phyloP scores from a whole-genome alignment of 2,329 filamentous ascomycete species.

The Stylonectria norvegica region DNA sequence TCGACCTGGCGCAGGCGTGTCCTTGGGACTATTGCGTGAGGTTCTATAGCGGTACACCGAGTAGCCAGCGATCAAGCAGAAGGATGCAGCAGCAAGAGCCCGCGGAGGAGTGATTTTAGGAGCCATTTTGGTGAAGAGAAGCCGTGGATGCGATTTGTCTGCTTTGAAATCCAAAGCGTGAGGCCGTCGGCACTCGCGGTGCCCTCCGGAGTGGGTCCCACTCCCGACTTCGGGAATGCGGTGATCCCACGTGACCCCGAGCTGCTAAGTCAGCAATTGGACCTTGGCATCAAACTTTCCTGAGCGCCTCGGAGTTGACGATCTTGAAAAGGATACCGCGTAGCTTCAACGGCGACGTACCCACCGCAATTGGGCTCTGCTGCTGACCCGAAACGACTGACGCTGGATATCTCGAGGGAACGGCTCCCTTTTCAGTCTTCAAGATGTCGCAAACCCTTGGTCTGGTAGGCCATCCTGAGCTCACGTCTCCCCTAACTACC shows the following conservation, averaged over 20 bases:
- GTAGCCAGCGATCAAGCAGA: conserved; percentile 27
- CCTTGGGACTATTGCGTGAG: conserved; percentile 19
- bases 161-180: conserved; percentile 34
- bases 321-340: conserved; percentile 19
- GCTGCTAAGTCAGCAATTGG: conserved; percentile 25
- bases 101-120: conserved; percentile 26
- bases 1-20: conserved; percentile 22
- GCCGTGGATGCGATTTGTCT: conserved; percentile 17
- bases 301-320: conserved; percentile 9
- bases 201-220: conserved; percentile 16
- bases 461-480: conserved; percentile 50
- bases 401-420: conserved; percentile 12
- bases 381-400: conserved; percentile 13
- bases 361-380: conserved; percentile 8
- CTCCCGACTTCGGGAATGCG: conserved; percentile 20
- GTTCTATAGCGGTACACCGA: conserved; percentile 27
- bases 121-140: conserved; percentile 24
- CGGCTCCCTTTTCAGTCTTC: conserved; percentile 20
- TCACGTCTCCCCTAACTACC: background rate
- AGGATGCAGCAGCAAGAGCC: conserved; percentile 27
- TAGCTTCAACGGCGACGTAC: conserved; percentile 16
- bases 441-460: conserved; percentile 78
- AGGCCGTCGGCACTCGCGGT: conserved; percentile 22
- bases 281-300: conserved; percentile 30
- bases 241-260: conserved; percentile 17